These are phyloP conservation scores for Colletotrichum sp. DNA, from an alignment of 2,329 filamentous ascomycete genomes.

Conservation along the genomic window DNA sequence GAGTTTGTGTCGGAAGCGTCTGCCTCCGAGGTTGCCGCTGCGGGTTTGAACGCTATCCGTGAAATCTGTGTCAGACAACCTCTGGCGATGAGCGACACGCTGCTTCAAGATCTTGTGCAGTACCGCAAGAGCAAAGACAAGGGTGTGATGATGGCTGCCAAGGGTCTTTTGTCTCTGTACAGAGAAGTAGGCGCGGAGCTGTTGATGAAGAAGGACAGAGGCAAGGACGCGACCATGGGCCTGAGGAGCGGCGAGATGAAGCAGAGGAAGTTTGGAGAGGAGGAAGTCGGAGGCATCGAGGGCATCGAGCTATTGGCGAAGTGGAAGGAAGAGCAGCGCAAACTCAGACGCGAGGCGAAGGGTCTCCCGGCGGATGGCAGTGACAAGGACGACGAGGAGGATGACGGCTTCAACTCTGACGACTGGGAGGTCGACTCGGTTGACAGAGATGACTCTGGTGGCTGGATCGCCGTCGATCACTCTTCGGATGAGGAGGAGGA, in stretches of 20 bases:
- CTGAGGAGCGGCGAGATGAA: constrained; percentile 77
- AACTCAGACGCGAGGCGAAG: constrained; percentile 72
- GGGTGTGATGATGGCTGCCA: constrained; percentile 98
- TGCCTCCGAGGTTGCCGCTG: constrained; percentile 87
- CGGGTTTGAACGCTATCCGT: constrained; percentile 91
- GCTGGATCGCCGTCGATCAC: constrained; percentile 93
- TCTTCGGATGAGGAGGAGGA: constrained; percentile 81
- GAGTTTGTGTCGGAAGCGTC: constrained; percentile 97
- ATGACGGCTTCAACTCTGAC: constrained; percentile 59
- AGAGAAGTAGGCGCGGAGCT: constrained; percentile 89
- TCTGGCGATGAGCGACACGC: constrained; percentile 92
- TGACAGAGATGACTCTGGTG: constrained; percentile 74
- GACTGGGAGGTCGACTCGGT: constrained; percentile 68
- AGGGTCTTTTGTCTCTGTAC: constrained; percentile 88
- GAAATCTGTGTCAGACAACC: constrained; percentile 94
- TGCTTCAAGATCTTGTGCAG: constrained; percentile 95
- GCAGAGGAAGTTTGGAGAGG: constrained; percentile 82
- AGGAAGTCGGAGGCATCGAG: constrained; percentile 81
- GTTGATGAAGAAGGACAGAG: constrained; percentile 86
- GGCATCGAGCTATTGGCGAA: constrained; percentile 89
- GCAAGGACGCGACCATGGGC: constrained; percentile 87
- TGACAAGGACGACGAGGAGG: constrained; percentile 66
- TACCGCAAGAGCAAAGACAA: constrained; percentile 99
- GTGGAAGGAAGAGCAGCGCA: constrained; percentile 91
- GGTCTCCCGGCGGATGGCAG: constrained; percentile 70